Evolutionary conservation across 2,329 filamentous ascomycete species (phyloP).

Genomic region (Verticillium albo-atrum): DNA sequence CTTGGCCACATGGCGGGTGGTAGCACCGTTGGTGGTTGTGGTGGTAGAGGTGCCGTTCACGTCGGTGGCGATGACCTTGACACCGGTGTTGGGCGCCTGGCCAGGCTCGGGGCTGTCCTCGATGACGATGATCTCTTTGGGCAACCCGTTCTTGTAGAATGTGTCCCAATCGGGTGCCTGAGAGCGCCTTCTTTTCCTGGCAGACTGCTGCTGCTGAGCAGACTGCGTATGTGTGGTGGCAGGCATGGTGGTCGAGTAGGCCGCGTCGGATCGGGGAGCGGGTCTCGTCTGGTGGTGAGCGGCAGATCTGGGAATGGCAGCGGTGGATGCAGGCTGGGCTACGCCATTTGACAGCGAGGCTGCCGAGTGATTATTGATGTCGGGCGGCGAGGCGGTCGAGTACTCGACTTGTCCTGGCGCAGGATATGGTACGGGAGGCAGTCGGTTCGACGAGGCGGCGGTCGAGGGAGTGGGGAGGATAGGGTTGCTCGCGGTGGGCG

Average conservation of each 20-base stretch:
- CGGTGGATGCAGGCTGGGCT: slow-evolving; percentile 24
- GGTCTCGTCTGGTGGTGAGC: slow-evolving; percentile 21
- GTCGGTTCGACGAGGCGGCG: slow-evolving; percentile 28
- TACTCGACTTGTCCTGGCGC: slow-evolving; percentile 1
- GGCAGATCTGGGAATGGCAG: slow-evolving; percentile 18
- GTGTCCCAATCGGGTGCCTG: slow-evolving; percentile 71
- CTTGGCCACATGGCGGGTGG: slow-evolving; percentile 57
- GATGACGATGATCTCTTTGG: slow-evolving; percentile 83
- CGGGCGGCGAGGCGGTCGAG: slow-evolving; percentile 2
- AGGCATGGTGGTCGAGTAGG: slow-evolving; percentile 27
- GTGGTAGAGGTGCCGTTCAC: slow-evolving; percentile 24
- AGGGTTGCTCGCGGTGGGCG: slow-evolving; percentile 21
- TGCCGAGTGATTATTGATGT: slow-evolving; percentile 19
- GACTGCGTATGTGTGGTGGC: slow-evolving; percentile 15
- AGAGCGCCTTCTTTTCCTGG: slow-evolving; percentile 51
- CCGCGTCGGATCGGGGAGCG: slow-evolving; percentile 24
- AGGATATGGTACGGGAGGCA: slow-evolving; percentile 24
- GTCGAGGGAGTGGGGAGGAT: slow-evolving; percentile 33
- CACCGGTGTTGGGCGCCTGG: slow-evolving; percentile 30
- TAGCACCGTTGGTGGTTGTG: slow-evolving; percentile 22
- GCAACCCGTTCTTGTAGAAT: slow-evolving; percentile 79
- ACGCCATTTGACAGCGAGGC: slow-evolving; percentile 29
- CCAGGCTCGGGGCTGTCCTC: slow-evolving; percentile 63
- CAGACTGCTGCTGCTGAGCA: slow-evolving; percentile 18
- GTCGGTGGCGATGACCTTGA: slow-evolving; percentile 32